Percentiles rank a stretch among this genome's conserved stretches.
Evolutionary conservation across 306 rosid species (phyloP).

Genomic region (Gastrolobium villosum): DNA sequence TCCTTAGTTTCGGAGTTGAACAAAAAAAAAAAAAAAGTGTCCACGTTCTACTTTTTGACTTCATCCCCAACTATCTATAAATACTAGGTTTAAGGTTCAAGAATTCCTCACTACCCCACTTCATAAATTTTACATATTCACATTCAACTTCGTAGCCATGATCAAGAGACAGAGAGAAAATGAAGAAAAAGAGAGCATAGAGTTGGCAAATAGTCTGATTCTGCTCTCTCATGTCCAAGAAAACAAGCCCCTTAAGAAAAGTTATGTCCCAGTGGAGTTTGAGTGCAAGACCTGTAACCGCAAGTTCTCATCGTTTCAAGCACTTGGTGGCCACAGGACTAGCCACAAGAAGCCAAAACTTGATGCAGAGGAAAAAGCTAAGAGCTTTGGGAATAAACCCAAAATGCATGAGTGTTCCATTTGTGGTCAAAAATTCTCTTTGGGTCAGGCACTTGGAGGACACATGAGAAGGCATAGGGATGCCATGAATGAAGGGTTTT

Average conservation of each 20-base stretch:
- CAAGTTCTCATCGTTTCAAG: conserved; percentile 62
- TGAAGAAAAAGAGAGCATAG: conserved; percentile 34
- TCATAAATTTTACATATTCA: neutral
- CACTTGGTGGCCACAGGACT: conserved; percentile 56
- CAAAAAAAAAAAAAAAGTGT: neutral
- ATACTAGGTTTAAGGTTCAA: neutral
- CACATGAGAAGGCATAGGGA: conserved; percentile 82
- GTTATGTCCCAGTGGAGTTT: neutral
- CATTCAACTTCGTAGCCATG: neutral
- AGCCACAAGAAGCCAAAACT: conserved; percentile 57
- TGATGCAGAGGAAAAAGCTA: conserved; percentile 13
- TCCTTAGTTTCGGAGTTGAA: conserved; percentile 1
- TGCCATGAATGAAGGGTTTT: conserved; percentile 24
- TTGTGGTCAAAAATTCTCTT: conserved; percentile 68
- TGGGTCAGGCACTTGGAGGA: conserved; percentile 93
- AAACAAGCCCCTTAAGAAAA: neutral
- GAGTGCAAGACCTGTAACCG: conserved; percentile 61
- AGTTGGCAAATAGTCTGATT: conserved; percentile 37
- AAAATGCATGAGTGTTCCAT: conserved; percentile 67
- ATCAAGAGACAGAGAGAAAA: conserved; percentile 59
- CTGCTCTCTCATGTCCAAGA: conserved; percentile 22
- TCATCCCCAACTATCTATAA: conserved; percentile 5
- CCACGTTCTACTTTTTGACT: conserved; percentile 32
- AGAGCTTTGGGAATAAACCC: conserved; percentile 15
- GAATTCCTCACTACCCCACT: neutral